Conservation (phyloP, 2,329 filamentous ascomycete genomes). For the Daldinia sp. region DNA sequence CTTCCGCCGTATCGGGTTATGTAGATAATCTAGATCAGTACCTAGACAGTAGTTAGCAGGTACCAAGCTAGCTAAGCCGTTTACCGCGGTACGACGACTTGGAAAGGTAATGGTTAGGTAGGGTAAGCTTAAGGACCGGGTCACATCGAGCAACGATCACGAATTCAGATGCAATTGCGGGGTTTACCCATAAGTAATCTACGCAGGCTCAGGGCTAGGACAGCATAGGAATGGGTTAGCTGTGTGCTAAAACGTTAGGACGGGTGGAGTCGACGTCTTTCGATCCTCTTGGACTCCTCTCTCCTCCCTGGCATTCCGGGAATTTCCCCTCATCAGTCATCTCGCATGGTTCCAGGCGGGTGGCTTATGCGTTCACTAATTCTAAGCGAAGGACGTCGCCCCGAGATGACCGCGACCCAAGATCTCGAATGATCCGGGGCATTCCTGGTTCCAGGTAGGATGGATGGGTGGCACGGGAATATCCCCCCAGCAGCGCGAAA, state of each 20-base stretch:
- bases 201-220: conserved; percentile 21
- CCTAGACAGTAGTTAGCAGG: not conserved
- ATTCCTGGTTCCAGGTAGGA: conserved; percentile 20
- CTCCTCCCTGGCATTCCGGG: conserved; percentile 13
- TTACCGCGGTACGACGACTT: conserved; percentile 13
- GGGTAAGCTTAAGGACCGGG: conserved; percentile 11
- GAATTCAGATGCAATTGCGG: conserved; percentile 35
- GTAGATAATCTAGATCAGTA: conserved; percentile 16
- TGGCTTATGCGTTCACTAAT: conserved; percentile 32
- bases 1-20: conserved; percentile 5
- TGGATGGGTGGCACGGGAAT: conserved; percentile 19
- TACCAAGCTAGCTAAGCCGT: conserved; percentile 3
- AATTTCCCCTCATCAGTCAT: conserved; percentile 25
- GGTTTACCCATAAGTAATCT: conserved; percentile 33
- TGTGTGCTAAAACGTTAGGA: conserved; percentile 18
- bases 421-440: conserved; percentile 27
- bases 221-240: conserved; percentile 23
- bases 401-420: conserved; percentile 29
- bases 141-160: conserved; percentile 31
- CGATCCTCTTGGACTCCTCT: conserved; percentile 9
- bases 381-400: conserved; percentile 23
- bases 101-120: conserved; percentile 18
- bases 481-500: conserved; percentile 25
- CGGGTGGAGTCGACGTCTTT: conserved; percentile 26
- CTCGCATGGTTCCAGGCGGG: conserved; percentile 20